Conservation (phyloP, 176 grass and related monocot genomes). For the Oropetium thomaeum region DNA sequence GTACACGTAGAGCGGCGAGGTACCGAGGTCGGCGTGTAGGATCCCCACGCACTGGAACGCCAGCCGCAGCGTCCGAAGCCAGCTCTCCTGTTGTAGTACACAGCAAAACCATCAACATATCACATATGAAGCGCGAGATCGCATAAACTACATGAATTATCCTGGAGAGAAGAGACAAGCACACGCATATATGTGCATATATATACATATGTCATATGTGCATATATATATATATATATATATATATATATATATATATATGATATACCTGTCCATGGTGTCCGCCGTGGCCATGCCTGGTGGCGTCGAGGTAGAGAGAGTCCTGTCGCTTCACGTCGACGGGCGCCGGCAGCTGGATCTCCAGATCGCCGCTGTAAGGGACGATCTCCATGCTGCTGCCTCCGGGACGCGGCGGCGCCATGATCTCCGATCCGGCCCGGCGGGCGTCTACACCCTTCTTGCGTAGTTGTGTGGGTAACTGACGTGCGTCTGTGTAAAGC, state of each 20-base stretch:
- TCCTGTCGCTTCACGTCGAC: conserved; percentile 39
- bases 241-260: too few relatives aligned
- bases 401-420: not conserved
- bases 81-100: conserved; percentile 33
- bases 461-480: too few relatives aligned
- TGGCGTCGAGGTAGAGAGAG: conserved; percentile 52
- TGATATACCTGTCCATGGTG: conserved; percentile 34
- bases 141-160: too few relatives aligned
- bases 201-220: too few relatives aligned
- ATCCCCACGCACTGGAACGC: conserved; percentile 72
- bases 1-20: conserved; percentile 64
- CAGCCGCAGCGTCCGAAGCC: conserved; percentile 40
- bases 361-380: conserved; percentile 18
- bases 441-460: not conserved
- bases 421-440: too few relatives aligned
- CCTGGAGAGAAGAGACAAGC: not conserved
- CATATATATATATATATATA: not conserved
- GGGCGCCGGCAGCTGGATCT: conserved; percentile 20
- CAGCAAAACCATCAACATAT: not conserved
- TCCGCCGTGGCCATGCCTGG: conserved; percentile 20
- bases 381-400: conserved; percentile 37
- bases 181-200: not conserved
- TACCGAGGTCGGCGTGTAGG: conserved; percentile 62
- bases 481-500: not conserved
- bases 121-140: not conserved